Evolutionary conservation across 192 early-diverging fungal genomes (phyloP), one percentile per base, ranked within the genome.

Genomic region (Backusella macrospora): DNA sequence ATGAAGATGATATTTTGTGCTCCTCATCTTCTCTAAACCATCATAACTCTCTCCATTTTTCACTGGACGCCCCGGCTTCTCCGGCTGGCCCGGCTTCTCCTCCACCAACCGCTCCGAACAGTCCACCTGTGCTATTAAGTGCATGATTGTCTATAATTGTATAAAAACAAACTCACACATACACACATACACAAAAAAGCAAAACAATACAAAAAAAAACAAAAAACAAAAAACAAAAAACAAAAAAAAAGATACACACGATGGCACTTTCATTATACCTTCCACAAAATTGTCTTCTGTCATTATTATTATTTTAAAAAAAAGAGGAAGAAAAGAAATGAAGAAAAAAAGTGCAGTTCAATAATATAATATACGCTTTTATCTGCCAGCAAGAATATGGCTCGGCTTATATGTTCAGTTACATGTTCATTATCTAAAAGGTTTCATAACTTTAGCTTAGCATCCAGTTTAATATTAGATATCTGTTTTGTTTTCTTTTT

Each of bases 41-140:
- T 26, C 26, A 6, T 62, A 18, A 62, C 16, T 39, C 34, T 39
- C 64, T 39, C n/a, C 66, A 68, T 21, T 68, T 42, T 45, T 26
- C 66, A 45, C 40, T 68, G 38, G 66, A 68, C 44, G 37, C 66
- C 66, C 66, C 66, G 66, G 21, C 66, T 68, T 45, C 66, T 44
- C 66, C 66, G 66, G 66, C 66, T 68, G 66, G 66, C 42, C 66
- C 66, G 66, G 66, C 43, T 68, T 68, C 66, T 68, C 42, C 42
- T 68, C 18, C 66, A 68, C 21, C 66, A 23, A 23, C 65, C 62
- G 15, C 62, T 68, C 66, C 66, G 18, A 68, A 45, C 39, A 68
- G 43, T 44, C 66, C 66, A 42, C 38, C 66, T 23, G 66, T 68
- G 18, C 42, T 68, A 68, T 68, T 68, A 68, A 68, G 66, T 68